Evolutionary conservation across 2,329 filamentous ascomycete genomes (phyloP).

Genomic region (Fusarium kyushuense): DNA sequence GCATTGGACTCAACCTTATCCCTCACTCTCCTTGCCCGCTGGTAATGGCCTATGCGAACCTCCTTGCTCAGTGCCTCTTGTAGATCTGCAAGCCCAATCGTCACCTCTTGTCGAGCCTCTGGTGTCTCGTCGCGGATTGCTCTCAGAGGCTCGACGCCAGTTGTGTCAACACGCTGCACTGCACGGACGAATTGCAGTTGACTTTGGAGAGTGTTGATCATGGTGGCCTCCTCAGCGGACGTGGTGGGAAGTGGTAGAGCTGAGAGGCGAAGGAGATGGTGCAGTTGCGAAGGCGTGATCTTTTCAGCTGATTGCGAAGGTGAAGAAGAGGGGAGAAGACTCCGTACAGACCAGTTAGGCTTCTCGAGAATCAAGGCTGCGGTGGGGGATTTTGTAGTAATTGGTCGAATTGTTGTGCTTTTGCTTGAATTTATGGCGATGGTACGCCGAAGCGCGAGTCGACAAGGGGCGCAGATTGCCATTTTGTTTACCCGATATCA

Average conservation of each 20-base stretch:
- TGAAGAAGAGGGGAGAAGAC: conserved; percentile 69
- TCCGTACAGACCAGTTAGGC: conserved; percentile 86
- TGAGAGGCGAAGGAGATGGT: conserved; percentile 88
- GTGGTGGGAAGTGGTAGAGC: conserved; percentile 81
- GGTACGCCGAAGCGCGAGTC: conserved; percentile 45
- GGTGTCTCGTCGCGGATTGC: conserved; percentile 85
- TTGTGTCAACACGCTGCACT: conserved; percentile 83
- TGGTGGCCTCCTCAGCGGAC: conserved; percentile 71
- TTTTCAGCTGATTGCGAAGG: conserved; percentile 51
- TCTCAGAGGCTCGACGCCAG: conserved; percentile 77
- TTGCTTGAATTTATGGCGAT: conserved; percentile 15
- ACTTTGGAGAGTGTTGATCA: conserved; percentile 80
- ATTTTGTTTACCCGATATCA: conserved; percentile 34
- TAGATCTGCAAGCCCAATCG: conserved; percentile 70
- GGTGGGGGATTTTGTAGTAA: conserved; percentile 29
- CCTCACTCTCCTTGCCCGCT: conserved; percentile 57
- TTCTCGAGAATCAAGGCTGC: conserved; percentile 67
- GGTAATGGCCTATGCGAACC: conserved; percentile 68
- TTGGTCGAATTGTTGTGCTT: conserved; percentile 5
- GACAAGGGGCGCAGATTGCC: conserved; percentile 51
- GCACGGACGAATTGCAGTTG: conserved; percentile 93
- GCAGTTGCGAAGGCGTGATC: conserved; percentile 76
- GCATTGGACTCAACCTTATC: conserved; percentile 57
- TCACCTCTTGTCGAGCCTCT: conserved; percentile 69
- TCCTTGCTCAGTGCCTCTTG: conserved; percentile 69